These are phyloP conservation scores for Geum urbanum DNA, from an alignment of 306 rosid species.

Conservation along the genomic window DNA sequence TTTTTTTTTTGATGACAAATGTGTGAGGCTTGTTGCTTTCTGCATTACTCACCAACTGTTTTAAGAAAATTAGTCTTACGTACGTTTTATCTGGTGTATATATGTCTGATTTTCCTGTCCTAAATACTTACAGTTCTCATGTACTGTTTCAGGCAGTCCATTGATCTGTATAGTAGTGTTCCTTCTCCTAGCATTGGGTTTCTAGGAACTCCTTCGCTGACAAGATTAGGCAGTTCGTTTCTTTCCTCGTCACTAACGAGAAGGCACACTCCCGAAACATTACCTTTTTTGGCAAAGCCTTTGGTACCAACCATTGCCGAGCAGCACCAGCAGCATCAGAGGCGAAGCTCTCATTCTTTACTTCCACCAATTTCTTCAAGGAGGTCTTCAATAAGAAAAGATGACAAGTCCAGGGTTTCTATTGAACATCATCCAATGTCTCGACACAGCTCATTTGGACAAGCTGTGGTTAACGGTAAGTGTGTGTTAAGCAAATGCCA, in stretches of 20 bases:
- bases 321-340: conserved; percentile 37
- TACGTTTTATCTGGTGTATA: not conserved
- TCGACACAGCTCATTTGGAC: conserved; percentile 65
- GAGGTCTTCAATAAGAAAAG: conserved; percentile 47
- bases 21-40: not conserved
- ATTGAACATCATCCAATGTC: conserved; percentile 58
- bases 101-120: not conserved
- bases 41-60: not conserved
- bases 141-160: conserved; percentile 76
- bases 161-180: conserved; percentile 86
- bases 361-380: conserved; percentile 60
- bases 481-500: not conserved
- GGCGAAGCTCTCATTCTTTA: conserved; percentile 59
- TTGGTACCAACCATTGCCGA: conserved; percentile 41
- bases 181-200: conserved; percentile 87
- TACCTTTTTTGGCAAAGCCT: conserved; percentile 61
- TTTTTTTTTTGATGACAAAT: too few relatives aligned
- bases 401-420: conserved; percentile 50
- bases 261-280: conserved; percentile 85
- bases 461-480: conserved; percentile 82
- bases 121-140: conserved; percentile 12
- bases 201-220: conserved; percentile 67
- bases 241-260: conserved; percentile 85
- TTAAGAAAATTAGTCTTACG: too few relatives aligned
- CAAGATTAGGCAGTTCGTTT: conserved; percentile 88